Evolutionary conservation across 495 filamentous ascomycete genomes (phyloP), one percentile per base, ranked within the genome.

Genomic region (Hypoxylon cercidicola): DNA sequence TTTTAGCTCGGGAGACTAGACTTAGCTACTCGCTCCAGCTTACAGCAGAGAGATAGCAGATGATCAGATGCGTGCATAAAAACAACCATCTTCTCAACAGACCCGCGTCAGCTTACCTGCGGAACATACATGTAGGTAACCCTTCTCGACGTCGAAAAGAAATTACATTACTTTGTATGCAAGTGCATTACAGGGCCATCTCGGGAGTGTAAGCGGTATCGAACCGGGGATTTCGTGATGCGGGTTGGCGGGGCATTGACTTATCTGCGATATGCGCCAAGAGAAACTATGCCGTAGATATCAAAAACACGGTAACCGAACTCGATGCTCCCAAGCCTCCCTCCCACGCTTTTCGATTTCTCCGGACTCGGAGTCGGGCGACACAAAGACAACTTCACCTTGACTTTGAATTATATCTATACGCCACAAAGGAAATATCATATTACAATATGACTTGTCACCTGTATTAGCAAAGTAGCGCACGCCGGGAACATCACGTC

Each of bases 221-320:
- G 48, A 68, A 53, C 64, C 64, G 48, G 54, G 59, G 28, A 66
- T 56, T 66, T 66, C 46, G 43, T 9, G 47, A 62, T 47, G 45
- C 64, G 43, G 49, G 50, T 51, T 50, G 47, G 52, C 13, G 25
- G 25, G 25, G 25, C 25, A 28, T 28, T 28, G 25, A 7, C 39
- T 32, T 35, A 8, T 52, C 55, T 57, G 28, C 40, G 18, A 45
- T 45, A 52, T 61, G 45, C 46, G 44, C 60, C 60, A 55, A 55
- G 51, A 2, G 19, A 23, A 28, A 28, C 37, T 37, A 52, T 51
- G 49, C 51, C 64, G 37, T 48, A 62, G 35, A 49, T 59, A 43
- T 7, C 20, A 68, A 30, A 37, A 16, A 45, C 15, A 43, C 51
- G 48, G 58, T 47, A 20, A 28, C 25, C 25, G 25, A 28, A 28